Base-by-base conservation (phyloP, 1,139 yeast genomes). In the Scheffersomyces titani region DNA sequence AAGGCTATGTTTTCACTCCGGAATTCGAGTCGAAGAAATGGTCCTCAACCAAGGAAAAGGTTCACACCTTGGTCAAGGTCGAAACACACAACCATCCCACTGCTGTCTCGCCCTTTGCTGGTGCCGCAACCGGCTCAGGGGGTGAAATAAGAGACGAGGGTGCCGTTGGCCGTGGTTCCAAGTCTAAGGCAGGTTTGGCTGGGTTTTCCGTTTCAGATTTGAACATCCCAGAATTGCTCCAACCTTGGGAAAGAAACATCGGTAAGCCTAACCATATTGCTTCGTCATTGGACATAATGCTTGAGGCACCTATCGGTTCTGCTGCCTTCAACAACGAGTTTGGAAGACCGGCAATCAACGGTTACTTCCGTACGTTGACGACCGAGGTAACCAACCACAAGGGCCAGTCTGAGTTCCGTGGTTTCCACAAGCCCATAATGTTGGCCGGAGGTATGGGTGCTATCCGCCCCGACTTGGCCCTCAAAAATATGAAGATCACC, bases 101-200 rank as follows among this genome's bases (percentile, higher is more conserved):
- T 47, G 99, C 99, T 0, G 98, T 96, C 13, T 93, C 98, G 36
- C 99, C 99, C 45, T 96, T 91, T 76, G 94, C 99, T 5, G 99
- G 99, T 75, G 99, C 99, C 47, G 97, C 99, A 47, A 96, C 99
- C 19, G 99, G 99, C 63, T 93, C 99, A 20, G 99, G 99, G 73
- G 99, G 99, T 78, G 99, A 96, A 77, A 96, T 96, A 68, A 90
- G 99, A 82, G 99, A 96, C 74, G 99, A 96, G 78, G 99, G 98
- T 76, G 99, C 99, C 36, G 97, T 94, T 20, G 99, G 99, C 62
- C 86, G 98, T 73, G 99, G 99, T 54, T 94, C 99, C 24, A 91
- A 92, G 74, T 87, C 98, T 50, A 94, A 94, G 76, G 97, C 98
- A 67, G 99, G 99, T 55, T 82, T 96, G 62, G 83, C 97, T 55